Evolutionary conservation across 495 filamentous ascomycete genomes (phyloP), one percentile per base, ranked within the genome.

Genomic region (Lepidopterella palustris): DNA sequence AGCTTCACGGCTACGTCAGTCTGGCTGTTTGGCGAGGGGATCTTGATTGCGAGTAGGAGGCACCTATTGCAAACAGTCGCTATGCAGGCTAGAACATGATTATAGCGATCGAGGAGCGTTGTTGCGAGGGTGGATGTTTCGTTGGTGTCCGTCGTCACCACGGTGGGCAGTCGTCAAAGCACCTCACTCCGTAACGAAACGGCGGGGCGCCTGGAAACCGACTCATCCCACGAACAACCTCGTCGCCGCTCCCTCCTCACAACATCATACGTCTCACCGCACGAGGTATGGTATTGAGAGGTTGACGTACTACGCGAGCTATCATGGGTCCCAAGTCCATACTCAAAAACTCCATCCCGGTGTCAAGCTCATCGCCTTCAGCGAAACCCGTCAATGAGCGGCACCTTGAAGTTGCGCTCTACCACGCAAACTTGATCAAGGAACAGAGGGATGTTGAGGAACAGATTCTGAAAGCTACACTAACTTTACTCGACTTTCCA

Each of bases 401-500:
- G 47, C 79, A 84, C 64, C 71, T 80, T 20, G 77, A 80, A 26
- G 79, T 84, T 42, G 92, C 90, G 13, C 73, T 96, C 47, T 81
- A 88, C 60, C 90, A 95, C 74, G 90, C 92, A 11, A 79, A 82
- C 58, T 77, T 85, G 27, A 85, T 97, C 56, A 86, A 95, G 65
- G 74, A 84, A 53, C 87, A 84, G 51, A 92, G 89, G 65, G 80
- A 85, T 23, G 76, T 87, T 59, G 87, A 95, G 68, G 71, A 79
- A 18, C 73, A 80, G 51, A 89, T 95, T 55, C 77, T 97, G 54
- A 76, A 80, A 54, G 78, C 85, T 50, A 86, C 84, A 28, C 79
- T 87, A 40, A 79, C 81, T 11, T 87, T 95, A 5, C 70, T 85
- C 39, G 81, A 85, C 45, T 78, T 84, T 47, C 82, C 84, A 9